A percentile compares a stretch with the other conserved stretches of the same genome.
These are phyloP conservation scores for Fusarium ramigenum DNA, from an alignment of 2,329 filamentous ascomycete species.

Conservation along the genomic window DNA sequence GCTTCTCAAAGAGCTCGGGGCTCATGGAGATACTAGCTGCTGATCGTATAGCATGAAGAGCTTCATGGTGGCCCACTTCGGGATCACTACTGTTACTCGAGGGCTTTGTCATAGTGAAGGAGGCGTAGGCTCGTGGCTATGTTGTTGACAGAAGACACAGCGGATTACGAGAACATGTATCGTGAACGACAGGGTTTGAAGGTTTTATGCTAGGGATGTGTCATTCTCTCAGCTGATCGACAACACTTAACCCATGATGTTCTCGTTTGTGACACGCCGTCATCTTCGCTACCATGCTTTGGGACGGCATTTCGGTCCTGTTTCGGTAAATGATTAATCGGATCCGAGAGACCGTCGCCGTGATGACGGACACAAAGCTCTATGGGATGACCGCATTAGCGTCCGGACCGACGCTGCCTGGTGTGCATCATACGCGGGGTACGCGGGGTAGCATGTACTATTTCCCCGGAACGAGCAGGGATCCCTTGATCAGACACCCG, in stretches of 20 bases:
- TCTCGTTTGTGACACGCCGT: too few species aligned
- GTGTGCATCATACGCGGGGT: not conserved
- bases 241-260: too few species aligned
- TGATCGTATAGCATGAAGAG: constrained; percentile 27
- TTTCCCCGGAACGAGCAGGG: not conserved
- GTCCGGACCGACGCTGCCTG: not conserved
- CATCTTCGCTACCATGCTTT: too few species aligned
- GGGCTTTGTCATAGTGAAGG: not conserved
- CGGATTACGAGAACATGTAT: too few species aligned
- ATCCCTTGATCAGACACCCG: not conserved
- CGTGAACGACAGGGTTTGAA: too few species aligned
- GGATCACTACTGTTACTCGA: not conserved
- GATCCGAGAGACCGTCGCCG: rapidly evolving
- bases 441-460: not conserved
- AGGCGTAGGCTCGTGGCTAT: rapidly evolving
- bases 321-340: not conserved
- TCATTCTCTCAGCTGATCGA: too few species aligned
- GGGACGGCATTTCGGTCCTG: too few species aligned
- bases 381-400: not conserved
- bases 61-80: not conserved
- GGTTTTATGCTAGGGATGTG: not conserved
- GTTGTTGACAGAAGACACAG: too few species aligned
- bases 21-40: constrained; percentile 45
- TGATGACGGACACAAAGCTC: not conserved
- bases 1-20: not conserved